Percentiles rank a stretch among this genome's conserved stretches.
Conservation (phyloP, 306 rosid species). For the Trifolium subterraneum region DNA sequence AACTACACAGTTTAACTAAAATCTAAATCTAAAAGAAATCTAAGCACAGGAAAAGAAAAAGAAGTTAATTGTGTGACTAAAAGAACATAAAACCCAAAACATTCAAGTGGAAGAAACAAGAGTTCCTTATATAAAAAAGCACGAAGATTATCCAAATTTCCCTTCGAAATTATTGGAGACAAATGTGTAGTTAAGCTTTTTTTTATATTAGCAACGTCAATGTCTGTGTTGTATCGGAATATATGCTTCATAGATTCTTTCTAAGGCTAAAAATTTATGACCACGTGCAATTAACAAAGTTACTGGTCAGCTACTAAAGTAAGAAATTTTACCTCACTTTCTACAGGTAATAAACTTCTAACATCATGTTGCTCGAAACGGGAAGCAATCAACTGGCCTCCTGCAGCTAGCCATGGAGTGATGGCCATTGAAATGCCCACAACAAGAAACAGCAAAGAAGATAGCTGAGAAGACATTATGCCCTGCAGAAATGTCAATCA, state of each 20-base stretch:
- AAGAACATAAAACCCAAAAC: constrained; percentile 19
- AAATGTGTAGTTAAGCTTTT: no score
- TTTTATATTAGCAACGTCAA: background rate
- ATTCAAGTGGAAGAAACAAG: constrained; percentile 24
- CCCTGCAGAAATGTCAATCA: constrained; percentile 65
- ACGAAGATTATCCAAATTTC: background rate
- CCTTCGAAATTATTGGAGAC: background rate
- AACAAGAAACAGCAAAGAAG: constrained; percentile 93
- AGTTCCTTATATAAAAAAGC: background rate
- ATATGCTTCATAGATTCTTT: background rate
- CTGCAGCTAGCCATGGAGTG: constrained; percentile 99
- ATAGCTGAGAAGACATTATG: constrained; percentile 91
- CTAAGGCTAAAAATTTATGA: constrained; percentile 7
- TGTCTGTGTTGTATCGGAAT: background rate
- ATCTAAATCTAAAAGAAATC: no score
- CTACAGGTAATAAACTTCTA: constrained; percentile 91
- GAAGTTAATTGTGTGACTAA: background rate
- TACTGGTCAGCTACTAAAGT: constrained; percentile 22
- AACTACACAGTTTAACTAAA: no score
- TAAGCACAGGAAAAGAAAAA: background rate
- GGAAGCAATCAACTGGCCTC: constrained; percentile 97
- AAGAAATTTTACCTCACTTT: constrained; percentile 85
- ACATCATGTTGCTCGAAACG: constrained; percentile 97
- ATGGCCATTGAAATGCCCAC: constrained; percentile 99
- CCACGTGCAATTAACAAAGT: constrained; percentile 37